Conservation (phyloP, 331 rosid species). For the Phaseolus coccineus region DNA sequence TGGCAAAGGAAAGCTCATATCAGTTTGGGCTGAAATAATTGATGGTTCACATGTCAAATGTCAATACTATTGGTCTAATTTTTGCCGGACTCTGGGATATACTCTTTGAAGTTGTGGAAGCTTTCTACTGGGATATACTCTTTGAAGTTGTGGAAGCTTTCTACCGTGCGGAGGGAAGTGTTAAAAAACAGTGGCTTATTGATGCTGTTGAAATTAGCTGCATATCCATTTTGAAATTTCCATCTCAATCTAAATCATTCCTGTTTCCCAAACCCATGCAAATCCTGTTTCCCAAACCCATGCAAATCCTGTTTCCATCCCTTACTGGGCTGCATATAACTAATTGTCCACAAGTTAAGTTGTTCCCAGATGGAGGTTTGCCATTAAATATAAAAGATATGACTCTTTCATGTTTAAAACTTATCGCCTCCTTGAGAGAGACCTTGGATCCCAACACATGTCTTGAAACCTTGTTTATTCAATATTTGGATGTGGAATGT, state of each 20-base stretch:
- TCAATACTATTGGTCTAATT: constrained; percentile 31
- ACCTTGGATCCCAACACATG: too few relatives aligned
- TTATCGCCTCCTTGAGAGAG: too few relatives aligned
- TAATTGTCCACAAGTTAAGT: too few relatives aligned
- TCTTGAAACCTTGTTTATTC: too few relatives aligned
- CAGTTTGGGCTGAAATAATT: constrained; percentile 28
- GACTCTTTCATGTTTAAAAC: too few relatives aligned
- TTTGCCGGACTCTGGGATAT: constrained; percentile 78
- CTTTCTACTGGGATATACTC: too few relatives aligned
- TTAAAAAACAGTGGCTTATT: constrained; percentile 84
- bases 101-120: constrained; percentile 53
- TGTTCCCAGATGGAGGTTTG: too few relatives aligned
- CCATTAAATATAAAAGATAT: too few relatives aligned
- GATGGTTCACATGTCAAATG: constrained; percentile 8
- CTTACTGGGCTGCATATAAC: background rate
- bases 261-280: background rate
- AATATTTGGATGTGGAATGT: too few relatives aligned
- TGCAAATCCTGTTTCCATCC: constrained; percentile 42
- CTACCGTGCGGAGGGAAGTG: constrained; percentile 75
- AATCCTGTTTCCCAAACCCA: constrained; percentile 50
- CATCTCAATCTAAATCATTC: background rate
- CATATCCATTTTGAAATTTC: constrained; percentile 45
- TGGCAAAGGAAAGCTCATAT: constrained; percentile 26
- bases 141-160: constrained; percentile 69
- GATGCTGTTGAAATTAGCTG: constrained; percentile 92